Conservation (phyloP, 2,329 filamentous ascomycete species). For the Coleophoma crateriformis region DNA sequence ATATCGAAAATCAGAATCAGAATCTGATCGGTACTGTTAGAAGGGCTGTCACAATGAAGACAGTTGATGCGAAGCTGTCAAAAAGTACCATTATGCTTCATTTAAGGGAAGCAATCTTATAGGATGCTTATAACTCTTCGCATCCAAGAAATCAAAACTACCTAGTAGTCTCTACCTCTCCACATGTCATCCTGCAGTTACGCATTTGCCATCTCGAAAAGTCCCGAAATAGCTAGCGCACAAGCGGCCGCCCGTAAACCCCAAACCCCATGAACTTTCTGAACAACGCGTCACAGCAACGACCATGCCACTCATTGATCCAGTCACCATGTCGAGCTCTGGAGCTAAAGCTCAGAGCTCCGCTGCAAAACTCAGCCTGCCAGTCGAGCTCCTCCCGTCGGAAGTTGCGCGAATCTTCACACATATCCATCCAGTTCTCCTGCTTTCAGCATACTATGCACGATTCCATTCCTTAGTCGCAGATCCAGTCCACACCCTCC, state of each 20-base stretch:
- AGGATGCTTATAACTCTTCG: too few relatives aligned
- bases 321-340: slow-evolving; percentile 21
- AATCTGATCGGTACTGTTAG: too few relatives aligned
- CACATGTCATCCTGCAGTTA: too few relatives aligned
- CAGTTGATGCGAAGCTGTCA: too few relatives aligned
- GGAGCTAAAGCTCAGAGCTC: slow-evolving; percentile 2
- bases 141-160: too few relatives aligned
- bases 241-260: not conserved
- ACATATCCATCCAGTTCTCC: slow-evolving; percentile 61
- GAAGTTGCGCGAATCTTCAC: slow-evolving; percentile 47
- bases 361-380: slow-evolving; percentile 15
- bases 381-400: slow-evolving; percentile 23
- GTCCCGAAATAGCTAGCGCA: not conserved
- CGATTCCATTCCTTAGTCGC: slow-evolving; percentile 63
- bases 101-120: too few relatives aligned
- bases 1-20: too few relatives aligned
- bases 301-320: slow-evolving; percentile 24
- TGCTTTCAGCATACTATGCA: slow-evolving; percentile 58
- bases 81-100: too few relatives aligned
- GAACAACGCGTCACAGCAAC: not conserved
- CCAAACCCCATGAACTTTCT: not conserved
- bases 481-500: slow-evolving; percentile 62
- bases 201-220: not conserved
- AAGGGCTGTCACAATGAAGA: too few relatives aligned
- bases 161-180: too few relatives aligned